A percentile compares a stretch with the other conserved stretches of the same genome.
Evolutionary conservation across 495 filamentous ascomycete genomes (phyloP).

Genomic region (Neurospora africana): DNA sequence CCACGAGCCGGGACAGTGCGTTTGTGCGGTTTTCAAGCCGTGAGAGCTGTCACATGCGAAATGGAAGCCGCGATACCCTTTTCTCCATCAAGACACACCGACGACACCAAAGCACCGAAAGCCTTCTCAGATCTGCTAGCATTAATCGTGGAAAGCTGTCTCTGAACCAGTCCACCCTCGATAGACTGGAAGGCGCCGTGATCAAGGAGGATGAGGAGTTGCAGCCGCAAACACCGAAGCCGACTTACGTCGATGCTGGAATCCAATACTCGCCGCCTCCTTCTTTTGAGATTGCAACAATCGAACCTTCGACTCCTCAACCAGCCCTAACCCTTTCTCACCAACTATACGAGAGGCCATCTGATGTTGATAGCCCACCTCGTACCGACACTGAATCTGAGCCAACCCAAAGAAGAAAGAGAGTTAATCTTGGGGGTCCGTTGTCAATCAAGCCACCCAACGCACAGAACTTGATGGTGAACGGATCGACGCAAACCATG

Average conservation of each 20-base stretch:
- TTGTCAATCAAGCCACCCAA: slow-evolving; percentile 27
- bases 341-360: slow-evolving; percentile 24
- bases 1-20: slow-evolving; percentile 21
- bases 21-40: neutral
- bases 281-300: slow-evolving; percentile 47
- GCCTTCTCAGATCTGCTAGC: slow-evolving; percentile 39
- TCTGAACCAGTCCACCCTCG: slow-evolving; percentile 38
- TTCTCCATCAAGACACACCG: slow-evolving; percentile 30
- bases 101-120: slow-evolving; percentile 41
- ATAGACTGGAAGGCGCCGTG: slow-evolving; percentile 37
- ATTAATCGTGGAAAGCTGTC: slow-evolving; percentile 35
- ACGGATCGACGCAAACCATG: slow-evolving; percentile 60
- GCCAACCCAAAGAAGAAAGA: slow-evolving; percentile 62
- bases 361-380: slow-evolving; percentile 29
- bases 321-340: slow-evolving; percentile 9
- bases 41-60: slow-evolving; percentile 19
- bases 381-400: slow-evolving; percentile 48
- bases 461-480: slow-evolving; percentile 47
- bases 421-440: slow-evolving; percentile 38
- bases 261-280: slow-evolving; percentile 75
- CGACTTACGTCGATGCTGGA: slow-evolving; percentile 57
- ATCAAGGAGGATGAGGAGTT: slow-evolving; percentile 40
- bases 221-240: slow-evolving; percentile 10
- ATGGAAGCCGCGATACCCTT: slow-evolving; percentile 35
- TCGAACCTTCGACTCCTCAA: slow-evolving; percentile 33